Evolutionary conservation across 129 eudicot genomes (phyloP).

Genomic region (Arctium minus): DNA sequence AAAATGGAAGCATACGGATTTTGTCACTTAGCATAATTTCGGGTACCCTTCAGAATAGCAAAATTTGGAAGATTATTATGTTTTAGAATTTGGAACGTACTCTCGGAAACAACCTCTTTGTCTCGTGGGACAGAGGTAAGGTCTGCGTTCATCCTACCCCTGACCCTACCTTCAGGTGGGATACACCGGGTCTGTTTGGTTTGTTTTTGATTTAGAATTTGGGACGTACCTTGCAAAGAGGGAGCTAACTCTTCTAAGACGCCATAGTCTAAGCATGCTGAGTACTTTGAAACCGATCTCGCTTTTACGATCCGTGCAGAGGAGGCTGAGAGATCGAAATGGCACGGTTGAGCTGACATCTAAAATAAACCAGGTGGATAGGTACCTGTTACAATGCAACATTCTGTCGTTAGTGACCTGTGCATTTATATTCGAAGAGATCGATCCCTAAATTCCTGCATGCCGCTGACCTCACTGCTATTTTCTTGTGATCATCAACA

Average conservation of each 20-base stretch:
- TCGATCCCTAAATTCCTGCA: not conserved
- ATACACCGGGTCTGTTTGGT: too few relatives aligned
- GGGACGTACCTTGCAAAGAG: constrained; percentile 77
- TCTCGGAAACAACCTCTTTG: too few relatives aligned
- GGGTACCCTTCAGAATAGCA: constrained; percentile 9
- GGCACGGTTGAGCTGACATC: constrained; percentile 93
- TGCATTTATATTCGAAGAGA: not conserved
- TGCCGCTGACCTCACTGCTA: constrained; percentile 65
- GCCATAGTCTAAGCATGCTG: constrained; percentile 95
- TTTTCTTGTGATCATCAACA: constrained; percentile 71
- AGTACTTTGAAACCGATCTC: constrained; percentile 67
- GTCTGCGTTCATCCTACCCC: too few relatives aligned
- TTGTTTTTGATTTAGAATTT: not conserved
- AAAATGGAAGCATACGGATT: constrained; percentile 20
- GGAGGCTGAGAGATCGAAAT: constrained; percentile 65
- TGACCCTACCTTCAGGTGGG: too few relatives aligned
- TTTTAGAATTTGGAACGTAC: not conserved
- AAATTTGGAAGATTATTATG: constrained; percentile 8
- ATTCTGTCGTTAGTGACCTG: not conserved
- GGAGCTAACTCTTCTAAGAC: constrained; percentile 94
- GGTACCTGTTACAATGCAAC: constrained; percentile 59
- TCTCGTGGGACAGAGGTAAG: too few relatives aligned
- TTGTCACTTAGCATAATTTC: constrained; percentile 25
- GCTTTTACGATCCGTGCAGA: constrained; percentile 64
- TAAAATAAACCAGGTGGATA: constrained; percentile 86